Base-by-base conservation (phyloP, 345 rosid genomes). In the Mallotus nudiflorus region DNA sequence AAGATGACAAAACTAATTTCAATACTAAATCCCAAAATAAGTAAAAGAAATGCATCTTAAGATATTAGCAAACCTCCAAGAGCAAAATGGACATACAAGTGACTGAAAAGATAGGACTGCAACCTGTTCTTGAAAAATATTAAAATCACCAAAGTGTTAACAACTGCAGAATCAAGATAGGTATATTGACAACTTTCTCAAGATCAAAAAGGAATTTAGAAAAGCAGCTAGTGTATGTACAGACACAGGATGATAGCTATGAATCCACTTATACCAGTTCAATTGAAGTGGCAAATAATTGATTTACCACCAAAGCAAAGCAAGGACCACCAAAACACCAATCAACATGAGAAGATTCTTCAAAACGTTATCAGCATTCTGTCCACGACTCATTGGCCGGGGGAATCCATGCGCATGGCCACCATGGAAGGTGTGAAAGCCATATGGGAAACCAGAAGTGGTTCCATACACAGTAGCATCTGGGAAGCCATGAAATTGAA, bases 401-500 rank as follows among this genome's bases (percentile, higher is more conserved):
- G 83, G 87, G 22, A 78, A 80, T 28, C 85, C 83, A 70, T 71
- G 85, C 11, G 82, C 66, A 72, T 78, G 88, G 27, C 86, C 85
- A 31, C 92, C 91, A 55, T 84, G 91, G 66, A 85, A 85, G 2
- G 78, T 59, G 40, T 75, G 80, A 54, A 89, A 59, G 22, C 82
- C 96, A 31, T 80, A 66, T 9, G 96, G 95, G 65, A 83, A 86
- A 35, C 90, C 92, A 0, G 88, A 66, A 19, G 91, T 70, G 1
- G 91, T 79, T 29, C 96, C 92, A 75, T 89, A 89, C 19, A 83
- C 83, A 0, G 89, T 78, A 0, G 97, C 89, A 76, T 89, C 87
- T 0, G 85, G 88, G 66, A 87, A 89, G 14, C 96, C 93, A 69
- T 92, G 91, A 35, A 86, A 82, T 54, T 89, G 98, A 53, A 90